Evolutionary conservation across 108 stramenopile species (phyloP).

Genomic region (Nitzschia inconspicua): DNA sequence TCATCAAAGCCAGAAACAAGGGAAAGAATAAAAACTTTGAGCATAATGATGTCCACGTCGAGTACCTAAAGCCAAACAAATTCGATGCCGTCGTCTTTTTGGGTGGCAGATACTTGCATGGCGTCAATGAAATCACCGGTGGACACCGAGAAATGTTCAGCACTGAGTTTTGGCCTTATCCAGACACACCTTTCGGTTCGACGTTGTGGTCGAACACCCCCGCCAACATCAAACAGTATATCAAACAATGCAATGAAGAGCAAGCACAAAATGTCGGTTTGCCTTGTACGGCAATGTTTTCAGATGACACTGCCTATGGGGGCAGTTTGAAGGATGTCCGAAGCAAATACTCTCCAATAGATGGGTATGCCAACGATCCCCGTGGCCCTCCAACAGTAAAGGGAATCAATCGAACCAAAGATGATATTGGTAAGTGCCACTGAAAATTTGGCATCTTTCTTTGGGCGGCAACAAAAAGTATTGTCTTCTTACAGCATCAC

Average conservation of each 20-base stretch:
- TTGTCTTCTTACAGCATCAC: background rate
- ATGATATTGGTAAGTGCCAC: too few species aligned
- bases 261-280: too few species aligned
- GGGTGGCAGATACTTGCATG: slow-evolving; percentile 31
- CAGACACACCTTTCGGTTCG: slow-evolving; percentile 30
- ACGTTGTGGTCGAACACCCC: slow-evolving; percentile 19
- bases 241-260: slow-evolving; percentile 25
- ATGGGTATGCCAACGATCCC: background rate
- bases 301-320: slow-evolving; percentile 17
- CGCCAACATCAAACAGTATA: slow-evolving; percentile 18
- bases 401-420: background rate
- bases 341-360: slow-evolving; percentile 2
- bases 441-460: background rate
- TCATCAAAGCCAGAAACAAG: too few species aligned
- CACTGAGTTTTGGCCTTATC: slow-evolving; percentile 34
- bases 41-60: background rate
- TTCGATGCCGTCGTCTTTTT: slow-evolving; percentile 31
- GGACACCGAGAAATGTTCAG: slow-evolving; percentile 33
- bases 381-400: too few species aligned
- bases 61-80: slow-evolving; percentile 11
- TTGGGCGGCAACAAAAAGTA: too few species aligned
- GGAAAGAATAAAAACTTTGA: too few species aligned
- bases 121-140: slow-evolving; percentile 25
- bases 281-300: too few species aligned
- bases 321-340: slow-evolving; percentile 10